Conservation (phyloP, 2,329 filamentous ascomycete species). For the Aspergillus flavus region DNA sequence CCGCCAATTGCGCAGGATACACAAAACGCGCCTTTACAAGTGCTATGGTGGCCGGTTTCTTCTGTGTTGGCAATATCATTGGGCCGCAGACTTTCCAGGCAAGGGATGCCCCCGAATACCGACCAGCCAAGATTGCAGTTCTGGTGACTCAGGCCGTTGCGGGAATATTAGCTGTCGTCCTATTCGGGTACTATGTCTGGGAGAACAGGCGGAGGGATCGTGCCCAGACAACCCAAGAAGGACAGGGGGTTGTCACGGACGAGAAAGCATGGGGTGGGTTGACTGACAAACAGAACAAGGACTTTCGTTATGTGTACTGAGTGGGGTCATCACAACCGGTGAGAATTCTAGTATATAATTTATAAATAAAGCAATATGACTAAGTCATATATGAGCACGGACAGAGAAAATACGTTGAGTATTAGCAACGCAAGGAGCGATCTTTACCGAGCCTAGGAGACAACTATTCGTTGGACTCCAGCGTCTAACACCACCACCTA, state of each 20-base stretch:
- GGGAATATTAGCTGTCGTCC: slow-evolving; percentile 30
- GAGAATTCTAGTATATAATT: neutral
- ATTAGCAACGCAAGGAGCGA: neutral
- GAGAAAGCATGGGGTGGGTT: slow-evolving; percentile 33
- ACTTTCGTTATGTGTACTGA: slow-evolving; percentile 39
- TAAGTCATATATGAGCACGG: neutral
- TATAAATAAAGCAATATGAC: neutral
- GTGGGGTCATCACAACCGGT: neutral
- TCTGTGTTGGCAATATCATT: slow-evolving; percentile 49
- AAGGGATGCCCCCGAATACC: slow-evolving; percentile 47
- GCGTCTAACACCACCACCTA: no score
- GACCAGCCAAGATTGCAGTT: slow-evolving; percentile 45
- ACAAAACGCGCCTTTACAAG: slow-evolving; percentile 54
- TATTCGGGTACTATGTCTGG: slow-evolving; percentile 33
- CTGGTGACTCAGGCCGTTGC: slow-evolving; percentile 39
- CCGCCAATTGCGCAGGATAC: slow-evolving; percentile 52
- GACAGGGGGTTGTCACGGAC: slow-evolving; percentile 23
- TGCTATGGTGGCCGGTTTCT: slow-evolving; percentile 47
- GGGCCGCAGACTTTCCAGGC: slow-evolving; percentile 26
- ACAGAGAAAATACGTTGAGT: neutral
- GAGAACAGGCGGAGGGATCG: slow-evolving; percentile 35
- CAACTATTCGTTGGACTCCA: no score
- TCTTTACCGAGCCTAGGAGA: neutral
- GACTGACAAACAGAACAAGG: slow-evolving; percentile 38
- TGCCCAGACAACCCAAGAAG: slow-evolving; percentile 10